These are phyloP conservation scores for Leucogyrophana mollusca DNA, from an alignment of 768 basidiomycete species.

Conservation along the genomic window DNA sequence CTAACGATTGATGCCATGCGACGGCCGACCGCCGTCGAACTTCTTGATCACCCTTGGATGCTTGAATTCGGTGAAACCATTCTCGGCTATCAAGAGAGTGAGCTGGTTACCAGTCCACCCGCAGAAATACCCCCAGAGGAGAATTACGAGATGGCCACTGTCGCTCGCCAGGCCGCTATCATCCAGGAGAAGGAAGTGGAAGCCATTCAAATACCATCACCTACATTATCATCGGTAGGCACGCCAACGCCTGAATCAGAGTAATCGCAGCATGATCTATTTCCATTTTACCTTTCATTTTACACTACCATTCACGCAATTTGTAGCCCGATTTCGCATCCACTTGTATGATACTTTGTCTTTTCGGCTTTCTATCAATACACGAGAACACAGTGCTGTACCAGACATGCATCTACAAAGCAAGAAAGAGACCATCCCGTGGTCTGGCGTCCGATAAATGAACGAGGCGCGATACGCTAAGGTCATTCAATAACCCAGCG, in stretches of 20 bases:
- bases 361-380: background rate
- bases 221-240: slow-evolving; percentile 43
- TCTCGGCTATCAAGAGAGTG: slow-evolving; percentile 63
- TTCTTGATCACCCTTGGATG: slow-evolving; percentile 91
- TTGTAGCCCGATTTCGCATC: slow-evolving; percentile 7
- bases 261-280: slow-evolving; percentile 6
- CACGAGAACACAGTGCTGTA: background rate
- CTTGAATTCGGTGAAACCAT: slow-evolving; percentile 74
- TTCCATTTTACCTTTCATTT: background rate
- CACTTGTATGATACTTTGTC: background rate
- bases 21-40: slow-evolving; percentile 81
- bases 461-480: too few relatives aligned
- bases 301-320: background rate
- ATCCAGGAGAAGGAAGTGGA: slow-evolving; percentile 63
- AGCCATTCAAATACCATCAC: slow-evolving; percentile 49
- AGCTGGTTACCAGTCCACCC: slow-evolving; percentile 50
- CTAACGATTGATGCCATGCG: slow-evolving; percentile 81
- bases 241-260: slow-evolving; percentile 28
- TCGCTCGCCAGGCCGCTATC: slow-evolving; percentile 55
- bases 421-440: background rate
- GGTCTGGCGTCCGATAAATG: too few relatives aligned
- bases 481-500: slow-evolving; percentile 31
- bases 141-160: slow-evolving; percentile 47
- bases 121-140: slow-evolving; percentile 45
- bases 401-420: background rate